Conservation (phyloP, 345 rosid species). For the Syzygium oleosum region DNA sequence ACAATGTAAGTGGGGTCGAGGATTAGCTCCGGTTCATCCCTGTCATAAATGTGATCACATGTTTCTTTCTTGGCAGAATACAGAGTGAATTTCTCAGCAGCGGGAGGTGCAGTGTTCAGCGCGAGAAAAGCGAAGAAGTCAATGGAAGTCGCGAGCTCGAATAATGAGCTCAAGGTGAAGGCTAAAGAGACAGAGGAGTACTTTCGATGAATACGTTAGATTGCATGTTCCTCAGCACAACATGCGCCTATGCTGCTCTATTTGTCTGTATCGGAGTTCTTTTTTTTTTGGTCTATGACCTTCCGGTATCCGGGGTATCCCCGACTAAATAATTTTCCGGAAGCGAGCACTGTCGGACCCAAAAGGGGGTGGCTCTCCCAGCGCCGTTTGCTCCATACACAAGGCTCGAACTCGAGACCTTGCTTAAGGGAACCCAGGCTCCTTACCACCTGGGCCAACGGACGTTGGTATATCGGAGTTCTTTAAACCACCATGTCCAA, state of each 20-base stretch:
- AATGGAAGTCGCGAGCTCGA: not conserved
- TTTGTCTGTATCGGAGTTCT: not conserved
- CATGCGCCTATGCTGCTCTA: not conserved
- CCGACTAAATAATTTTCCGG: too few species aligned
- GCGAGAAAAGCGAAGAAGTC: not conserved
- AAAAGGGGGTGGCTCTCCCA: too few species aligned
- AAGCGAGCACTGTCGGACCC: too few species aligned
- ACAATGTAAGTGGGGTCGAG: not conserved
- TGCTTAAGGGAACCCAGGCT: too few species aligned
- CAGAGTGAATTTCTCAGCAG: not conserved
- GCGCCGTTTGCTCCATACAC: too few species aligned
- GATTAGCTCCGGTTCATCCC: not conserved
- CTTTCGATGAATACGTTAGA: not conserved
- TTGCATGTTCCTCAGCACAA: not conserved
- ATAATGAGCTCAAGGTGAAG: not conserved
- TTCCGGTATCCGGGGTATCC: too few species aligned
- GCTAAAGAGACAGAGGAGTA: fast-evolving
- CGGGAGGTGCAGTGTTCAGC: fast-evolving
- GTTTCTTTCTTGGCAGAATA: not conserved
- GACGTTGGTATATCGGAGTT: not conserved
- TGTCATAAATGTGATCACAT: too few species aligned
- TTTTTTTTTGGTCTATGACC: too few species aligned
- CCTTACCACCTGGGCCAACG: too few species aligned
- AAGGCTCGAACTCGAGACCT: too few species aligned
- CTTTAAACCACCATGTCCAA: not conserved